These are phyloP conservation scores for Tulasnella sp. DNA, from an alignment of 768 basidiomycete species.

Conservation along the genomic window DNA sequence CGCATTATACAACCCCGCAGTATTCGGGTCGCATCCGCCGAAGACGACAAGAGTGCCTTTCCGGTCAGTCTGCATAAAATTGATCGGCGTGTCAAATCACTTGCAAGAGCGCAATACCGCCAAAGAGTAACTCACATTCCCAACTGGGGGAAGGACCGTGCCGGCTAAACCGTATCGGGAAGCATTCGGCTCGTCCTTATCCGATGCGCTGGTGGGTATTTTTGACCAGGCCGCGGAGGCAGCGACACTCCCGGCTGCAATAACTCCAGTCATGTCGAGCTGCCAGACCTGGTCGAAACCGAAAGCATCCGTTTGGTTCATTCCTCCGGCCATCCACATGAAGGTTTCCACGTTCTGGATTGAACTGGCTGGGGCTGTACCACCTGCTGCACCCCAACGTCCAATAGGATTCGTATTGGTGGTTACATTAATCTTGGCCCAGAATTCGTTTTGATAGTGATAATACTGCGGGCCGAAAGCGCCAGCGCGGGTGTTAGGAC, in stretches of 20 bases:
- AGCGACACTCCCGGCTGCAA: slow-evolving; percentile 56
- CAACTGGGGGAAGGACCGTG: slow-evolving; percentile 38
- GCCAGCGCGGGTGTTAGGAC: neutral
- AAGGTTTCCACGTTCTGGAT: slow-evolving; percentile 40
- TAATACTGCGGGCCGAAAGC: slow-evolving; percentile 50
- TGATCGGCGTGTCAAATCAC: neutral
- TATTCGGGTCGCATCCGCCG: slow-evolving; percentile 48
- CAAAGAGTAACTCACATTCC: slow-evolving; percentile 6
- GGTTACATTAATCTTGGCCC: slow-evolving; percentile 49
- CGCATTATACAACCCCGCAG: slow-evolving; percentile 29
- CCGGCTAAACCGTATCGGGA: slow-evolving; percentile 47
- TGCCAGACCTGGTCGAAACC: slow-evolving; percentile 64
- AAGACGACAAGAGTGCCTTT: slow-evolving; percentile 42
- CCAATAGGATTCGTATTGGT: neutral
- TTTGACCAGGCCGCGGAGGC: slow-evolving; percentile 55
- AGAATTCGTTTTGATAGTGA: slow-evolving; percentile 68
- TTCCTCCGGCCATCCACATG: slow-evolving; percentile 68
- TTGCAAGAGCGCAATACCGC: neutral
- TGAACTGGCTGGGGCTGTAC: slow-evolving; percentile 44
- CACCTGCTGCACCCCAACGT: slow-evolving; percentile 65
- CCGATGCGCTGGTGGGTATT: slow-evolving; percentile 26
- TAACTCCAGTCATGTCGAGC: slow-evolving; percentile 56
- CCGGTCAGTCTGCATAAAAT: slow-evolving; percentile 1
- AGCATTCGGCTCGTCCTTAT: slow-evolving; percentile 27
- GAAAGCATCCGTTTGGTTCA: slow-evolving; percentile 38